phyloP scores from a whole-genome alignment of 2,329 filamentous ascomycete genomes.

The Cladosporium austrohemisphaericum region DNA sequence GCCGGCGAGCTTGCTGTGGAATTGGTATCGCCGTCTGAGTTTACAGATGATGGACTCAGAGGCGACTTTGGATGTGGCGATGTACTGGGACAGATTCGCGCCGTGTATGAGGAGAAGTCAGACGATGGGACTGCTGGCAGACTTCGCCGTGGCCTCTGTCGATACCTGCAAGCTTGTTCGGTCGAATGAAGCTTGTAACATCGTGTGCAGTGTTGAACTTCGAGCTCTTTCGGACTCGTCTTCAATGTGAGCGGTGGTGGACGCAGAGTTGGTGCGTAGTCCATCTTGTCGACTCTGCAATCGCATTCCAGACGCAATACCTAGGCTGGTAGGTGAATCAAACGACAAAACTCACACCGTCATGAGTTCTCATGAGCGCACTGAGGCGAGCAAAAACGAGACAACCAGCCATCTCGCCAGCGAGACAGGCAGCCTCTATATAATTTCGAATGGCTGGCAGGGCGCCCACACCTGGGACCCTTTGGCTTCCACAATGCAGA shows the following conservation, averaged over 20 bases:
- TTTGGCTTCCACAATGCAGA: conserved; percentile 8
- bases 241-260: neutral
- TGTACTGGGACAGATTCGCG: neutral
- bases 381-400: neutral
- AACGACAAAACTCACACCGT: neutral
- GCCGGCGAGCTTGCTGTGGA: neutral
- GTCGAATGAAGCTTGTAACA: neutral
- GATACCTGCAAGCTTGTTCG: neutral
- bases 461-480: neutral
- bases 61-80: neutral
- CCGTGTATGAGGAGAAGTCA: conserved; percentile 1
- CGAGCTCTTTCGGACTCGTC: conserved; percentile 2
- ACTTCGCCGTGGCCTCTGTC: neutral
- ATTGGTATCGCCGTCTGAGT: neutral
- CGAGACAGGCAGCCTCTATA: neutral
- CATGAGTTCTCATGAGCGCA: too few relatives aligned
- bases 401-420: conserved; percentile 12
- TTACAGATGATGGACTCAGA: neutral
- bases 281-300: neutral
- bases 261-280: neutral
- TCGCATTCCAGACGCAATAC: neutral
- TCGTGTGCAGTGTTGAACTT: neutral
- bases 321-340: conserved; percentile 7
- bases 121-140: neutral
- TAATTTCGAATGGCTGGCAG: conserved; percentile 9